These are phyloP conservation scores for Aspergillus sp. DNA, from an alignment of 2,329 filamentous ascomycete species.

Conservation along the genomic window DNA sequence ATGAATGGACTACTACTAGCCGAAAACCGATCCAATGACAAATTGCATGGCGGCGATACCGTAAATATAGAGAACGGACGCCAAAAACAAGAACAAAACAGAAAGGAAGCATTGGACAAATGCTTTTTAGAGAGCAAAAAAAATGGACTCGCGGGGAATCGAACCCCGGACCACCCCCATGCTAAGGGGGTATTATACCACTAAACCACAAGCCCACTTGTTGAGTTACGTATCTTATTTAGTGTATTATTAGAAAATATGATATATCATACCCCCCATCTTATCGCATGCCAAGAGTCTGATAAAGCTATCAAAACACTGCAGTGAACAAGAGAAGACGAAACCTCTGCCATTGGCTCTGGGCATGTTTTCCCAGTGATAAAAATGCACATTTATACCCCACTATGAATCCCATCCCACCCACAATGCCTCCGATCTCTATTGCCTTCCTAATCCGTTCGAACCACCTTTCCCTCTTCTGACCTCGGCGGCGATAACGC, in stretches of 20 bases:
- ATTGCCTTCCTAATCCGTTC: not conserved
- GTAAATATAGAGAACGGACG: not conserved
- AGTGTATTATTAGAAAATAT: not conserved
- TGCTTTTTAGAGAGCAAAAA: slow-evolving; percentile 11
- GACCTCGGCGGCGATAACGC: not conserved
- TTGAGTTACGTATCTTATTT: not conserved
- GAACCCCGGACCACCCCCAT: slow-evolving; percentile 45
- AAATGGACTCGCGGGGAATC: slow-evolving; percentile 44
- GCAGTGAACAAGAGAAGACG: not conserved
- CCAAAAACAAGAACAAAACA: not conserved
- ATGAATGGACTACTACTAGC: too few species aligned
- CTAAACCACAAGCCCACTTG: slow-evolving; percentile 36
- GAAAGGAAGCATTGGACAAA: too few species aligned
- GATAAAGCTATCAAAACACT: not conserved
- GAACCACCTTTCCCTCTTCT: not conserved
- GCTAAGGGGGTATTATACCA: slow-evolving; percentile 45
- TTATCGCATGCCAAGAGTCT: not conserved
- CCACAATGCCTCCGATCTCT: not conserved
- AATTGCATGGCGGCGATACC: too few species aligned
- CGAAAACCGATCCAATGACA: too few species aligned
- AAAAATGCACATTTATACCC: not conserved
- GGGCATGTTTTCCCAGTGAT: not conserved
- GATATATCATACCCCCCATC: not conserved
- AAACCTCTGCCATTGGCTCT: not conserved
- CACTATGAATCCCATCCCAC: not conserved